Evolutionary conservation across 768 basidiomycete genomes (phyloP).

Genomic region (Cystofilobasidium bisporidii): DNA sequence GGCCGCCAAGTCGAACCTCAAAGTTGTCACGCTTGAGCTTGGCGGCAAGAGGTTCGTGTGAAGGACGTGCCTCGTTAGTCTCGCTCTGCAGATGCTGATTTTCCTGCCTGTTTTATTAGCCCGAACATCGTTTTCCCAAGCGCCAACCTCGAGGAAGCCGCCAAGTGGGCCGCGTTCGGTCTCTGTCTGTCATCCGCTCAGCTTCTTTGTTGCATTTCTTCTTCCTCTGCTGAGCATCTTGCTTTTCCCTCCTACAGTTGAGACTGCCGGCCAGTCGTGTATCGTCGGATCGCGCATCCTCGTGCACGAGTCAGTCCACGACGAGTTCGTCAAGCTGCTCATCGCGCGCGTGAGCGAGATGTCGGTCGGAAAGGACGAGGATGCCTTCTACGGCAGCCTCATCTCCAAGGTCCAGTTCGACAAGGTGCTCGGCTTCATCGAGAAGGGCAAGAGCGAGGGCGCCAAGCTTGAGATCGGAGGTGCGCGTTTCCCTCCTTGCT

Average conservation of each 20-base stretch:
- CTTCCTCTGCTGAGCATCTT: constrained; percentile 46
- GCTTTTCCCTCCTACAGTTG: too few relatives aligned
- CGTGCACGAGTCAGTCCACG: constrained; percentile 33
- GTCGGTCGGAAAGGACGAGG: constrained; percentile 53
- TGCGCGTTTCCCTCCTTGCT: constrained; percentile 30
- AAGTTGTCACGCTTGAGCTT: constrained; percentile 79
- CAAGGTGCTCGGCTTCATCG: constrained; percentile 61
- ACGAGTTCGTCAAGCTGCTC: constrained; percentile 25
- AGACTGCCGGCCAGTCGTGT: constrained; percentile 48
- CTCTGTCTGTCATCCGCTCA: constrained; percentile 71
- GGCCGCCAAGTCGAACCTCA: constrained; percentile 69
- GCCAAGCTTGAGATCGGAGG: constrained; percentile 53
- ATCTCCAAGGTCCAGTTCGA: constrained; percentile 43
- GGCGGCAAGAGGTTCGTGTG: constrained; percentile 66
- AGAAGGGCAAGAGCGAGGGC: constrained; percentile 59
- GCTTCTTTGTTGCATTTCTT: constrained; percentile 71
- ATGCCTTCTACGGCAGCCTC: constrained; percentile 20
- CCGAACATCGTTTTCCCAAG: neutral
- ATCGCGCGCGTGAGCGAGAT: constrained; percentile 43
- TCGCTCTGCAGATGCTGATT: too few relatives aligned
- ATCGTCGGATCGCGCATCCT: constrained; percentile 63
- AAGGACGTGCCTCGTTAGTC: too few relatives aligned
- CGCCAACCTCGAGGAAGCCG: constrained; percentile 74
- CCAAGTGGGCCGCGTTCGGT: constrained; percentile 62
- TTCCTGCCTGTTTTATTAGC: neutral